Evolutionary conservation across 2,329 filamentous ascomycete genomes (phyloP), one percentile per base, ranked within the genome.

Genomic region (Fonsecaea pugnacius): DNA sequence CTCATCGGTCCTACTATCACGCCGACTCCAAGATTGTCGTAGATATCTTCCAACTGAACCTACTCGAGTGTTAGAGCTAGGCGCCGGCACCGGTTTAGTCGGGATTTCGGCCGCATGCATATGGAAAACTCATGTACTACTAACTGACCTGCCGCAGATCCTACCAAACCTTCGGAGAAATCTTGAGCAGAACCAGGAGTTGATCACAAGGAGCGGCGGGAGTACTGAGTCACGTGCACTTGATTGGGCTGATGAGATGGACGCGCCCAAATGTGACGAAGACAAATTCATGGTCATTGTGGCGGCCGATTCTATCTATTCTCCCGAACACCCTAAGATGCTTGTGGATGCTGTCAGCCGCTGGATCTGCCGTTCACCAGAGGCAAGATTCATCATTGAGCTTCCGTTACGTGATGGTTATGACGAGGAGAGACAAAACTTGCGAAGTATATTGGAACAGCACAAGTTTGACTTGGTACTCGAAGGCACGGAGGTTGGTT

Each of bases 31-130:
- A 54, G 67, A 65, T 2, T 73, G 83, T 8, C 62, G 64, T 32
- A 60, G 54, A 50, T 64, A 68, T 48, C 58, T 70, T 10, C 64
- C 63, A 9, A 14, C 27, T 24, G 51, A 43, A 40, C 40, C 54
- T 18, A 67, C 78, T 18, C 75, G 76, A 32, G 79, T 84, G 5
- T 82, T 98, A 8, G 94, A 98, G 74, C 84, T 98, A 1, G 95
- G 94, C 3, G 89, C 94, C 0, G 94, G 95, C 0, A 98, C 94
- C 0, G 94, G 94, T 0, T 83, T 99, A n/a, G 85, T 96, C 9
- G 95, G 95, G 0, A 81, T 98, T 50, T 90, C 93, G 1, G 91
- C 93, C 27, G 91, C 92, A 7, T 87, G 86, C 14, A 80, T 91
- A 27, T 90, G 90, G 80, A 73, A 74, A 50, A 83, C 84, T 0